These are phyloP conservation scores for Pythium rhizo-oryzae DNA, from an alignment of 352 stramenopile species.

Conservation along the genomic window DNA sequence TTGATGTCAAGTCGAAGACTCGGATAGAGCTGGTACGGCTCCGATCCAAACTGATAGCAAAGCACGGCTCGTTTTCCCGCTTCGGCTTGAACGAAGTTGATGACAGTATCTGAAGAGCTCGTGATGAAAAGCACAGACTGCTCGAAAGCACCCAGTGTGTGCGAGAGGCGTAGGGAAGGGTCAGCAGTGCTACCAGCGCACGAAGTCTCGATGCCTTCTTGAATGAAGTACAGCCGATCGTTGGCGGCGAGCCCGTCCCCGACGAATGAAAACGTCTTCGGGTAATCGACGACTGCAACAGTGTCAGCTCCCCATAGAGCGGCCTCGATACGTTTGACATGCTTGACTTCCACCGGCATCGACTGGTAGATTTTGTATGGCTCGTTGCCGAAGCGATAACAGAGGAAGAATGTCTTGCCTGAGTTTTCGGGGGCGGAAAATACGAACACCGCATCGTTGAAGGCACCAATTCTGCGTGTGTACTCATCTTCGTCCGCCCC, in stretches of 20 bases:
- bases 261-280: slow-evolving; percentile 51
- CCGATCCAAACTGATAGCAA: slow-evolving; percentile 65
- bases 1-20: slow-evolving; percentile 51
- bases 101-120: slow-evolving; percentile 13
- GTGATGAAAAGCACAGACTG: slow-evolving; percentile 49
- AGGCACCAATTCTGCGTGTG: slow-evolving; percentile 36
- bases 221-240: slow-evolving; percentile 66
- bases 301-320: slow-evolving; percentile 34
- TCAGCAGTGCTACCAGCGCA: slow-evolving; percentile 45
- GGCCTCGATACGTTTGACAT: slow-evolving; percentile 39
- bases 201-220: slow-evolving; percentile 33
- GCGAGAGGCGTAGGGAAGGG: slow-evolving; percentile 32
- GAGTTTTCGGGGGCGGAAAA: slow-evolving; percentile 43
- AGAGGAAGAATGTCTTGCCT: slow-evolving; percentile 61
- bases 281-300: slow-evolving; percentile 49
- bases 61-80: slow-evolving; percentile 45
- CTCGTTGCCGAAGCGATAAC: slow-evolving; percentile 73
- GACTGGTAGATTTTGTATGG: slow-evolving; percentile 55
- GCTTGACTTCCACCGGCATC: slow-evolving; percentile 50
- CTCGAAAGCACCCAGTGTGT: slow-evolving; percentile 36
- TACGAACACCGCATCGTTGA: slow-evolving; percentile 25
- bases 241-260: slow-evolving; percentile 55
- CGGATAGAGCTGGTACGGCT: slow-evolving; percentile 65
- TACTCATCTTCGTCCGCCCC: slow-evolving; percentile 44
- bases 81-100: slow-evolving; percentile 42